These are phyloP conservation scores for Sphagnum contortum DNA, from an alignment of 225 moss, liverwort and hornwort genomes.

Conservation along the genomic window DNA sequence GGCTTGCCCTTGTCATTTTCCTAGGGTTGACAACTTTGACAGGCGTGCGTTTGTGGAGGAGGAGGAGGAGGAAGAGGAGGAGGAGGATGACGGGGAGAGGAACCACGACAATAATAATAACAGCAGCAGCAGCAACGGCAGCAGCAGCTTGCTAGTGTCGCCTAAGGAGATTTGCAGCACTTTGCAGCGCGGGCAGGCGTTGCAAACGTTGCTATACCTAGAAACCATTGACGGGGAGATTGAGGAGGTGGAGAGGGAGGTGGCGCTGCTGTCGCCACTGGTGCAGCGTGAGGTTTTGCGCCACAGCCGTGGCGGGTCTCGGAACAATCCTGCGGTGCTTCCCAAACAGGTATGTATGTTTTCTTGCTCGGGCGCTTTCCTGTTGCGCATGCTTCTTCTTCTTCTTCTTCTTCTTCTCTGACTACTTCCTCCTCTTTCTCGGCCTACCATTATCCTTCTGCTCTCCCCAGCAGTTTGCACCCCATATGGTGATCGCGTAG, in stretches of 20 bases:
- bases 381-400: too few relatives aligned
- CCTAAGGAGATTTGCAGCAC: conserved; percentile 9
- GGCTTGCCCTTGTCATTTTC: too few relatives aligned
- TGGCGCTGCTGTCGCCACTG: conserved; percentile 48
- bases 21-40: too few relatives aligned
- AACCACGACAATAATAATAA: not conserved
- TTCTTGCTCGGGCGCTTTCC: not conserved
- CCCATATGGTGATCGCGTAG: too few relatives aligned
- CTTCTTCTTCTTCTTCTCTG: too few relatives aligned
- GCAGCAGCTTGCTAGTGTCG: conserved; percentile 10
- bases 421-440: too few relatives aligned
- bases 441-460: too few relatives aligned
- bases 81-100: not conserved
- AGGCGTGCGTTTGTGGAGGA: too few relatives aligned
- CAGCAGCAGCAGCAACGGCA: not conserved
- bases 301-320: conserved; percentile 40
- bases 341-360: conserved; percentile 27
- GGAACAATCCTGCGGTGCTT: conserved; percentile 40
- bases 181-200: conserved; percentile 5
- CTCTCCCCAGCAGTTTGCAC: too few relatives aligned
- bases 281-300: conserved; percentile 51
- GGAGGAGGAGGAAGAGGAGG: too few relatives aligned
- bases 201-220: conserved; percentile 40
- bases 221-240: conserved; percentile 56
- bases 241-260: conserved; percentile 50